Conservation (phyloP, 1,139 yeast species). For the Saccharomycopsis hybrid region DNA sequence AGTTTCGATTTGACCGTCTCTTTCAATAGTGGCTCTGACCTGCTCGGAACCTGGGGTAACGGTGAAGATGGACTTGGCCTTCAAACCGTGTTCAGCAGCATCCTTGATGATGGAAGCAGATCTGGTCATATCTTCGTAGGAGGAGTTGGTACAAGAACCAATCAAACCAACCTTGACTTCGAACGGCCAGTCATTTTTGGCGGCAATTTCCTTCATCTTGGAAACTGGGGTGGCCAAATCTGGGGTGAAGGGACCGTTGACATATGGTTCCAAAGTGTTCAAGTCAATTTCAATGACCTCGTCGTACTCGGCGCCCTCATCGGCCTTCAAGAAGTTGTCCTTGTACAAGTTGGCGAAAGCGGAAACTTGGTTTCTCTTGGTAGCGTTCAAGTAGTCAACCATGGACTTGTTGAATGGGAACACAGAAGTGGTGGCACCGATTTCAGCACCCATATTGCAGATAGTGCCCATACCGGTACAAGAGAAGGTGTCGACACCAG, state of each 20-base stretch:
- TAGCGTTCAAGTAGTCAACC: conserved; percentile 84
- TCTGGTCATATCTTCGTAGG: conserved; percentile 98
- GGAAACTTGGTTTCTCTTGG: conserved; percentile 78
- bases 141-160: conserved; percentile 99
- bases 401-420: conserved; percentile 95
- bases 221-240: conserved; percentile 98
- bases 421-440: conserved; percentile 97
- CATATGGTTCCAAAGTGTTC: conserved; percentile 92
- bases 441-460: conserved; percentile 99
- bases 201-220: conserved; percentile 83
- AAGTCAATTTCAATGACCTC: conserved; percentile 93
- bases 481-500: conserved; percentile 91
- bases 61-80: conserved; percentile 83
- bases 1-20: conserved; percentile 91
- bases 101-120: conserved; percentile 90
- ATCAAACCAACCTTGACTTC: conserved; percentile 94
- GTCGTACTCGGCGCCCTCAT: conserved; percentile 93
- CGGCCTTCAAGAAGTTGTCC: conserved; percentile 79
- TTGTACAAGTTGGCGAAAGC: conserved; percentile 72
- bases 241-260: conserved; percentile 99
- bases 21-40: conserved; percentile 95
- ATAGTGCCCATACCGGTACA: conserved; percentile 99
- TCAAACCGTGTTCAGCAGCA: conserved; percentile 86
- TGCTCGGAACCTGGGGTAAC: conserved; percentile 99
- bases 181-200: conserved; percentile 86